Conservation (phyloP, 139 green algal genomes). For the Zygnema cylindricum region DNA sequence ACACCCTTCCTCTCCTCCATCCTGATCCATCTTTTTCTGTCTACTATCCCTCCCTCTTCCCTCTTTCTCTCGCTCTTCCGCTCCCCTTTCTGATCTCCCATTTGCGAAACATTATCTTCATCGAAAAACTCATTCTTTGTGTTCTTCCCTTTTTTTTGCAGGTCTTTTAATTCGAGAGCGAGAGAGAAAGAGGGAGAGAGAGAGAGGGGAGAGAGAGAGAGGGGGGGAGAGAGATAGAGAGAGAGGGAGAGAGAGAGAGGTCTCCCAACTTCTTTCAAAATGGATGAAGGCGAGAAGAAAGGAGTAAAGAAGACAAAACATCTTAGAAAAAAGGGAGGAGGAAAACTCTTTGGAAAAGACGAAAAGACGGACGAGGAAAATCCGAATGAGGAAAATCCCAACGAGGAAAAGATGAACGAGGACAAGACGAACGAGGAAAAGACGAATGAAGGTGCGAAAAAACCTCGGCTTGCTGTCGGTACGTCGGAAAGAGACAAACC, state of each 20-base stretch:
- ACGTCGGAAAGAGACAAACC: not conserved
- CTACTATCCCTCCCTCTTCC: not conserved
- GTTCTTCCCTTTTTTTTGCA: too few species aligned
- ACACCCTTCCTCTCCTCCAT: not conserved
- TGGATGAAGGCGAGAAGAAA: too few species aligned
- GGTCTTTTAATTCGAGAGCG: not conserved
- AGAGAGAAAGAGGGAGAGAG: not conserved
- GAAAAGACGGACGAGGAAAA: not conserved
- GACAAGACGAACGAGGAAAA: not conserved
- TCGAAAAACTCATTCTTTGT: not conserved
- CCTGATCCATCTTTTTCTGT: not conserved
- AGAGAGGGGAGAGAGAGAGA: not conserved
- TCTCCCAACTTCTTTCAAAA: not conserved
- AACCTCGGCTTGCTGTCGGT: not conserved
- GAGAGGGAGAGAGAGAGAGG: not conserved
- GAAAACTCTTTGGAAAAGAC: not conserved
- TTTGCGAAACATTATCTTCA: not conserved
- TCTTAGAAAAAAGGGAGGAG: not conserved
- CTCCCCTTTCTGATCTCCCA: not conserved
- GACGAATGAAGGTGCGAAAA: not conserved
- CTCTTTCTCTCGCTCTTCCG: not conserved
- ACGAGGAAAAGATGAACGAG: not conserved
- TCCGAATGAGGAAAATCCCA: constrained; percentile 5
- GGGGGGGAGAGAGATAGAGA: too few species aligned
- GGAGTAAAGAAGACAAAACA: too few species aligned